A percentile compares a stretch with the other conserved stretches of the same genome.
Conservation (phyloP, 1,284 basidiomycete species). For the Melanopsichium pennsylvanicum region DNA sequence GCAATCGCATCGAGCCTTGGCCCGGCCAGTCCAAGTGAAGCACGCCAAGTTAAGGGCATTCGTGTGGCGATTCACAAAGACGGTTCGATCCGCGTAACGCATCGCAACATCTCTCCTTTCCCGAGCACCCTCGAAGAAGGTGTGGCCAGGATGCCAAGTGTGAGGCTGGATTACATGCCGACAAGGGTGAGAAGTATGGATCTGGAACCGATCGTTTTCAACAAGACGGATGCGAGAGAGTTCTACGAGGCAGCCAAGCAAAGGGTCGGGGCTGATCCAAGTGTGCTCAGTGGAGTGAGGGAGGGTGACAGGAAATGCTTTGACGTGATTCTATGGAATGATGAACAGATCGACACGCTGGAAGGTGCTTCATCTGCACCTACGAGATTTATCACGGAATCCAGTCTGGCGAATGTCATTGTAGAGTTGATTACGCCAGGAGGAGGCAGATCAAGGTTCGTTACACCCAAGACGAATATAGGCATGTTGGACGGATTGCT, state of each 20-base stretch:
- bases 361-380: slow-evolving; percentile 1
- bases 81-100: slow-evolving; percentile 25
- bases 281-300: slow-evolving; percentile 36
- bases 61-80: slow-evolving; percentile 28
- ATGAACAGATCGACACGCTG: slow-evolving; percentile 20
- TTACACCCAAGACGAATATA: slow-evolving; percentile 27
- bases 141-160: slow-evolving; percentile 12
- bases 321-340: slow-evolving; percentile 46
- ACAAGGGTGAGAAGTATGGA: slow-evolving; percentile 38
- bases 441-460: slow-evolving; percentile 22
- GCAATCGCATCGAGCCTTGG: slow-evolving; percentile 24
- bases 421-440: slow-evolving; percentile 13
- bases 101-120: slow-evolving; percentile 30
- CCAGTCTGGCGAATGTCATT: slow-evolving; percentile 41
- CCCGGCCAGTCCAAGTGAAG: background rate
- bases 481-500: slow-evolving; percentile 43
- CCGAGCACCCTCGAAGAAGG: slow-evolving; percentile 15
- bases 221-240: slow-evolving; percentile 46
- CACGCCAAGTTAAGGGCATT: slow-evolving; percentile 29
- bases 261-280: slow-evolving; percentile 26
- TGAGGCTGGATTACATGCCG: slow-evolving; percentile 27
- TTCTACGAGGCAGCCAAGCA: slow-evolving; percentile 46
- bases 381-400: slow-evolving; percentile 31
- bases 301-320: slow-evolving; percentile 34
- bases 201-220: slow-evolving; percentile 45